Conservation (phyloP, 768 basidiomycete genomes). For the Sistotremastrum niveocremeum region DNA sequence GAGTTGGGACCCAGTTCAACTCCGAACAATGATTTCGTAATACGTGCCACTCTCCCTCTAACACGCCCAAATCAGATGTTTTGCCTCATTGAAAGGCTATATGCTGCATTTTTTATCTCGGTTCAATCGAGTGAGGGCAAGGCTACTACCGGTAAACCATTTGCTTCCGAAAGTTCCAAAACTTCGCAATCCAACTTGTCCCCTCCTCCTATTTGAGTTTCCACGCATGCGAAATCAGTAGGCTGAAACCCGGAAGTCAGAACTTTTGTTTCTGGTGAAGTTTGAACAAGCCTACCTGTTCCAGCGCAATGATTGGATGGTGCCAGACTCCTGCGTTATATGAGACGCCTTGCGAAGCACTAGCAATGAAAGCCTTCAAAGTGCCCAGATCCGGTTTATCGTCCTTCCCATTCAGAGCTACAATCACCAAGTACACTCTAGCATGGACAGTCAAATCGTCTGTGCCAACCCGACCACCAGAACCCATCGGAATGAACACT, state of each 20-base stretch:
- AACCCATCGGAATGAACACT: slow-evolving; percentile 89
- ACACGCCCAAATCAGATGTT: too few relatives aligned
- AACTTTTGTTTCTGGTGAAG: neutral
- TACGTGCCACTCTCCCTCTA: too few relatives aligned
- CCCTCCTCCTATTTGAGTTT: slow-evolving; percentile 62
- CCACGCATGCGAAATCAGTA: slow-evolving; percentile 79
- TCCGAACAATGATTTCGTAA: too few relatives aligned
- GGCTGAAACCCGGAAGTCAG: slow-evolving; percentile 25
- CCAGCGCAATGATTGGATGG: slow-evolving; percentile 82
- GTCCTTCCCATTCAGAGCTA: slow-evolving; percentile 63
- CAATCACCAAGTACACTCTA: slow-evolving; percentile 67
- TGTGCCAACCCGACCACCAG: slow-evolving; percentile 25
- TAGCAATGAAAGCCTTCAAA: slow-evolving; percentile 72
- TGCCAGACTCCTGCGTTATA: slow-evolving; percentile 86
- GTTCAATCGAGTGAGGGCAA: too few relatives aligned
- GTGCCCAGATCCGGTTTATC: slow-evolving; percentile 67
- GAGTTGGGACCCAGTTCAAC: too few relatives aligned
- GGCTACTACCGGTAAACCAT: too few relatives aligned
- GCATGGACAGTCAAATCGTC: slow-evolving; percentile 37
- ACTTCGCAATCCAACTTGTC: neutral
- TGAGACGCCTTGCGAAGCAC: slow-evolving; percentile 68
- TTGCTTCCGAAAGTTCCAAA: neutral
- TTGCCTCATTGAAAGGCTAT: too few relatives aligned
- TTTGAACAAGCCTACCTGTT: slow-evolving; percentile 33
- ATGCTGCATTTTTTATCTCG: too few relatives aligned